Evolutionary conservation across 1,284 basidiomycete species (phyloP).

Genomic region (Mycena sp.): DNA sequence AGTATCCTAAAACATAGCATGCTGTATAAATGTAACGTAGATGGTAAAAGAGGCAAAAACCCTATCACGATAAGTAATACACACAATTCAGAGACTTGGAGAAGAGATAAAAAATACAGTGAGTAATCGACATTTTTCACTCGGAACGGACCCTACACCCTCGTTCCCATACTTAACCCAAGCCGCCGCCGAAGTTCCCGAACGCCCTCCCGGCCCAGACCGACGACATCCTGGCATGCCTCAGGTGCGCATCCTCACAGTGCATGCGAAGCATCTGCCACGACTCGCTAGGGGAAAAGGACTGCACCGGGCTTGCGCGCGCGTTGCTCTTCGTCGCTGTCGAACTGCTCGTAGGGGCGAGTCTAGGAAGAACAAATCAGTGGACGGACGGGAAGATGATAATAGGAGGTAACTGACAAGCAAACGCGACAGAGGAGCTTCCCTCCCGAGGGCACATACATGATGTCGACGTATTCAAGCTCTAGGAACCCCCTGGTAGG

Average conservation of each 20-base stretch:
- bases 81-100: too few species aligned
- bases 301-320: constrained; percentile 22
- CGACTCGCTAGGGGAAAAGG: constrained; percentile 38
- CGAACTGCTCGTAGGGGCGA: constrained; percentile 9
- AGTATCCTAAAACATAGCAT: too few species aligned
- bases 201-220: constrained; percentile 43
- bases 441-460: constrained; percentile 42
- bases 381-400: neutral
- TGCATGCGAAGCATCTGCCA: constrained; percentile 47
- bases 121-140: too few species aligned
- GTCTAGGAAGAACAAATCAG: neutral
- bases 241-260: constrained; percentile 40
- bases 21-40: too few species aligned
- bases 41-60: too few species aligned
- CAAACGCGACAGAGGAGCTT: constrained; percentile 46
- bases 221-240: constrained; percentile 44
- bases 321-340: neutral
- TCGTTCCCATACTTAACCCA: too few species aligned
- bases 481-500: too few species aligned
- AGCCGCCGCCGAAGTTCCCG: constrained; percentile 43
- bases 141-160: too few species aligned
- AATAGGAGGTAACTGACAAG: constrained; percentile 36
- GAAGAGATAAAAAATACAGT: too few species aligned
- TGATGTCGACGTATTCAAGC: constrained; percentile 43
- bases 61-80: too few species aligned